Percentiles rank a stretch among this genome's conserved stretches.
These are phyloP conservation scores for Neofusicoccum kwambonambiense DNA, from an alignment of 2,329 filamentous ascomycete genomes.

Conservation along the genomic window DNA sequence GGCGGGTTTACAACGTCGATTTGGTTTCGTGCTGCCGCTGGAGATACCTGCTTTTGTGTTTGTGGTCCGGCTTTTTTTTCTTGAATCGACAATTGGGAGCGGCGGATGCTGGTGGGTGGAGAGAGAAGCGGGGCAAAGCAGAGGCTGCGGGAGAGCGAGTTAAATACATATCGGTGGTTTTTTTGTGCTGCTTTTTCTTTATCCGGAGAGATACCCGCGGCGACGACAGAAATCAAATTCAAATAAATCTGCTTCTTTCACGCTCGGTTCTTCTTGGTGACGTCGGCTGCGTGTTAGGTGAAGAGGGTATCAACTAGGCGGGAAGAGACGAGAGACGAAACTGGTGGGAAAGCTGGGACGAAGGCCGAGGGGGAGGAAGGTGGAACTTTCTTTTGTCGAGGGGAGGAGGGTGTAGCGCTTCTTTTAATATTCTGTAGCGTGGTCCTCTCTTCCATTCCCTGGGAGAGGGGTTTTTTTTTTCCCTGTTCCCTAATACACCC, in stretches of 20 bases:
- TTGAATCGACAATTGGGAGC: background rate
- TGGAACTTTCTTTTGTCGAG: too few relatives aligned
- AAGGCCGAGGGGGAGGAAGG: too few relatives aligned
- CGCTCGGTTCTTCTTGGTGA: too few relatives aligned
- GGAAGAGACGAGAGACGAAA: background rate
- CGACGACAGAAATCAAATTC: background rate
- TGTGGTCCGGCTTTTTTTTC: background rate
- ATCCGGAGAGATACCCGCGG: background rate
- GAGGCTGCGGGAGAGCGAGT: background rate
- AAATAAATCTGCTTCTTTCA: background rate
- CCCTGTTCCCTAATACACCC: too few relatives aligned
- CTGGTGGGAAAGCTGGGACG: background rate
- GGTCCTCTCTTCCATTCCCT: too few relatives aligned
- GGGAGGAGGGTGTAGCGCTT: too few relatives aligned
- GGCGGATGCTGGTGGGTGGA: background rate
- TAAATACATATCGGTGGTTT: background rate
- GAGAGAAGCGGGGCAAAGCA: background rate
- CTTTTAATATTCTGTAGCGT: too few relatives aligned
- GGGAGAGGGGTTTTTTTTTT: too few relatives aligned
- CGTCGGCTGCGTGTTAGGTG: background rate
- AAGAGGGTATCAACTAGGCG: background rate
- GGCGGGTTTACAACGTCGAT: background rate
- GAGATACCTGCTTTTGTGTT: background rate
- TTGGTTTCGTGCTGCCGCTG: background rate
- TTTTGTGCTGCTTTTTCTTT: background rate